These are phyloP conservation scores for Podaxis mareebaensis DNA, from an alignment of 768 basidiomycete species.

Conservation along the genomic window DNA sequence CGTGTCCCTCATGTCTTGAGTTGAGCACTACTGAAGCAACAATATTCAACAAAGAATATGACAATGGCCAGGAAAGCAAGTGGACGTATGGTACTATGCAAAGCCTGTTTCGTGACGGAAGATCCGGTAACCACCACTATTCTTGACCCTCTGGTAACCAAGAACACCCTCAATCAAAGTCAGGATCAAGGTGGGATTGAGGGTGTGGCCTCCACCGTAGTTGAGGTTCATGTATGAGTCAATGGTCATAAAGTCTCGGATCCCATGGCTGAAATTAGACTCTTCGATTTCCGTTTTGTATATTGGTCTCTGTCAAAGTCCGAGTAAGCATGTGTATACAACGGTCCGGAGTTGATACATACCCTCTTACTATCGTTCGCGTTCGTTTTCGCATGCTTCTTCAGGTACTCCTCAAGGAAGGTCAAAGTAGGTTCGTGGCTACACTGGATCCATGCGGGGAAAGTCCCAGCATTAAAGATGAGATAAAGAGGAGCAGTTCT, in stretches of 20 bases:
- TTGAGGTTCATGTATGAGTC: slow-evolving; percentile 26
- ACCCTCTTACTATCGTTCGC: slow-evolving; percentile 31
- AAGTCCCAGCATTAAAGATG: slow-evolving; percentile 30
- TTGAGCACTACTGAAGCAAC: too few relatives aligned
- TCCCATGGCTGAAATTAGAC: slow-evolving; percentile 33
- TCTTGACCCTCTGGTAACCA: slow-evolving; percentile 36
- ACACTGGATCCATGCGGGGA: slow-evolving; percentile 31
- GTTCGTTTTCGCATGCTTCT: slow-evolving; percentile 36
- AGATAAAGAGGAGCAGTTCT: slow-evolving; percentile 31
- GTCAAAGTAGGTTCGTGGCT: slow-evolving; percentile 40
- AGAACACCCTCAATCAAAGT: slow-evolving; percentile 41
- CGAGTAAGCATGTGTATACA: background rate
- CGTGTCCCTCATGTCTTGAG: too few relatives aligned
- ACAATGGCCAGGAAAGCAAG: too few relatives aligned
- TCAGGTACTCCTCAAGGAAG: slow-evolving; percentile 34
- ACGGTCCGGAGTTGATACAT: background rate
- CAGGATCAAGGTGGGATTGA: slow-evolving; percentile 37
- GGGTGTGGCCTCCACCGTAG: slow-evolving; percentile 14
- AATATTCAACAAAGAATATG: too few relatives aligned
- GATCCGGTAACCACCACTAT: slow-evolving; percentile 30
- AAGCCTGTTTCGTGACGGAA: slow-evolving; percentile 30
- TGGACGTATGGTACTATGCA: slow-evolving; percentile 5
- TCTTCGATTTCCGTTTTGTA: slow-evolving; percentile 34
- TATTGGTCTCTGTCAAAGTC: slow-evolving; percentile 27
- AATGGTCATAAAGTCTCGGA: slow-evolving; percentile 34